phyloP scores from a whole-genome alignment of 345 rosid genomes.

The Cochlearia excelsa region DNA sequence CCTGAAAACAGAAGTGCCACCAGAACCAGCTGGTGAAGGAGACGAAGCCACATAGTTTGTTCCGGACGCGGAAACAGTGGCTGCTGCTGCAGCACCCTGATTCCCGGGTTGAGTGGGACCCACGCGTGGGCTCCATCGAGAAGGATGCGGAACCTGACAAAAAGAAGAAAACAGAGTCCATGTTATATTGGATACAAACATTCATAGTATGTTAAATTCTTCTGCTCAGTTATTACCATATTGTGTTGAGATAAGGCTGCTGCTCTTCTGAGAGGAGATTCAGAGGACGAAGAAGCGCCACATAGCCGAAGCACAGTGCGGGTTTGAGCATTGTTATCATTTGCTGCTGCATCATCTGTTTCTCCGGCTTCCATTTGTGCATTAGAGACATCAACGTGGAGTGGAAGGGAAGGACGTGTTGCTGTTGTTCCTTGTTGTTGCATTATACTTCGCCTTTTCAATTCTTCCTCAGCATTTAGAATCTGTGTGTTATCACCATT shows the following conservation, averaged over 20 bases:
- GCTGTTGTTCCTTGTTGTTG: slow-evolving; percentile 50
- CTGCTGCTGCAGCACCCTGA: slow-evolving; percentile 34
- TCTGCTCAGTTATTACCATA: too few species aligned
- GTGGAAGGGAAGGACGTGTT: slow-evolving; percentile 51
- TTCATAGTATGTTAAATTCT: too few species aligned
- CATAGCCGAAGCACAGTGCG: slow-evolving; percentile 65
- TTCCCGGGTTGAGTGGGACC: slow-evolving; percentile 57
- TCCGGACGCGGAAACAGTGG: slow-evolving; percentile 73
- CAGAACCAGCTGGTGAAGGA: slow-evolving; percentile 93
- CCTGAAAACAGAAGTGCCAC: slow-evolving; percentile 79
- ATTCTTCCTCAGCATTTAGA: slow-evolving; percentile 81
- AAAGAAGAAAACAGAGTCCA: slow-evolving; percentile 3
- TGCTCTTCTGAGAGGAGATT: slow-evolving; percentile 71
- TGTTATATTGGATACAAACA: too few species aligned
- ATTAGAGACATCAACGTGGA: slow-evolving; percentile 66
- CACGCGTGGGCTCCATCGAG: slow-evolving; percentile 77
- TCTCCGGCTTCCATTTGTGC: slow-evolving; percentile 76
- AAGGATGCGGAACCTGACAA: slow-evolving; percentile 51
- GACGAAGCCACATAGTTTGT: slow-evolving; percentile 77
- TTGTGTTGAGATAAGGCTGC: slow-evolving; percentile 55
- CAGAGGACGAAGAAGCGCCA: slow-evolving; percentile 81
- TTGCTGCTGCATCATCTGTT: slow-evolving; percentile 57
- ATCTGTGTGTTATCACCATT: slow-evolving; percentile 49
- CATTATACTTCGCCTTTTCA: slow-evolving; percentile 55
- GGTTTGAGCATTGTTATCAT: slow-evolving; percentile 49